Percentiles rank a stretch among this genome's conserved stretches.
Conservation (phyloP, 768 basidiomycete species). For the Mycena capillaripes region DNA sequence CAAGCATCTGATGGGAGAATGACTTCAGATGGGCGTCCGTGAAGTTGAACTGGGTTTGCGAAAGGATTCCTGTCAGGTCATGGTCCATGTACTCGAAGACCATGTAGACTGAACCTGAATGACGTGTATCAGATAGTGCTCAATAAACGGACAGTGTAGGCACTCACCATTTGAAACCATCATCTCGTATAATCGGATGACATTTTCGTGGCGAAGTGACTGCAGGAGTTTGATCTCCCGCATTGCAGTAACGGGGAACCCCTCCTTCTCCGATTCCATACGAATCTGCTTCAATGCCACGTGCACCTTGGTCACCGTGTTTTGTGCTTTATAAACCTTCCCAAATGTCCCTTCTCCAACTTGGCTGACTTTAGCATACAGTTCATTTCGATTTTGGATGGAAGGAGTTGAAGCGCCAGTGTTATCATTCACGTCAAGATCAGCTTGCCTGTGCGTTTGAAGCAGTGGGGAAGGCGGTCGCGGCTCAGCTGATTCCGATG, state of each 20-base stretch:
- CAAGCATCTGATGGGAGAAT: slow-evolving; percentile 94
- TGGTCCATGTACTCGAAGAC: slow-evolving; percentile 99
- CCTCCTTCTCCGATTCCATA: slow-evolving; percentile 98
- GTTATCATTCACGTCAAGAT: slow-evolving; percentile 21
- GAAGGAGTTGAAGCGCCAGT: slow-evolving; percentile 31
- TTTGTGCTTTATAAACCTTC: slow-evolving; percentile 95
- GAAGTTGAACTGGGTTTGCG: slow-evolving; percentile 91
- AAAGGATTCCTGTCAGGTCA: slow-evolving; percentile 94
- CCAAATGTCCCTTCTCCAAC: slow-evolving; percentile 99
- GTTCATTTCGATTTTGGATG: slow-evolving; percentile 55
- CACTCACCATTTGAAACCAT: slow-evolving; percentile 99
- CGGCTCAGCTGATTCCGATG: slow-evolving; percentile 2
- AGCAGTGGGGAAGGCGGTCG: slow-evolving; percentile 19
- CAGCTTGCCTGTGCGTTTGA: slow-evolving; percentile 10
- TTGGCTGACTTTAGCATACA: slow-evolving; percentile 91
- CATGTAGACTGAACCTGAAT: slow-evolving; percentile 94
- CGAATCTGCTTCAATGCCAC: slow-evolving; percentile 97
- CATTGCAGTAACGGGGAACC: slow-evolving; percentile 99
- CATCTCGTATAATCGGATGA: slow-evolving; percentile 95
- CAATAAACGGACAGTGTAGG: slow-evolving; percentile 35
- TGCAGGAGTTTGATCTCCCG: slow-evolving; percentile 98
- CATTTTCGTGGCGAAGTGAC: slow-evolving; percentile 89
- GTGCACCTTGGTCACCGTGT: slow-evolving; percentile 78
- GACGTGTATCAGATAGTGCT: slow-evolving; percentile 24
- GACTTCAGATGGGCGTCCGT: slow-evolving; percentile 93